Conservation (phyloP, 1,284 basidiomycete species). For the Puccinia novopanici region DNA sequence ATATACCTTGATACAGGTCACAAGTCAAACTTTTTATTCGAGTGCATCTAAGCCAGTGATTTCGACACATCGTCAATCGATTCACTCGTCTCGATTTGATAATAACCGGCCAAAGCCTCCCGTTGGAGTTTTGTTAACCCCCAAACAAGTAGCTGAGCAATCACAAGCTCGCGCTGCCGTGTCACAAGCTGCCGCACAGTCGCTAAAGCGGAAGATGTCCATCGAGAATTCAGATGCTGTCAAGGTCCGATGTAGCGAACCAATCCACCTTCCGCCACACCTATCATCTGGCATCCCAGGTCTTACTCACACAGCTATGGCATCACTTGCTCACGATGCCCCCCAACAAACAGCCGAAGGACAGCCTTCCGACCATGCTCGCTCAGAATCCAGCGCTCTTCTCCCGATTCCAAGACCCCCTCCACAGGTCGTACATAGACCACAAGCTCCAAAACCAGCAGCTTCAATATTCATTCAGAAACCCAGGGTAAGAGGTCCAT, state of each 20-base stretch:
- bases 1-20: slow-evolving; percentile 17
- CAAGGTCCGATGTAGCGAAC: neutral
- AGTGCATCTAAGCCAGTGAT: neutral
- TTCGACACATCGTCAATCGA: neutral
- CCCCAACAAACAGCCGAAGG: neutral
- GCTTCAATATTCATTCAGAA: slow-evolving; percentile 21
- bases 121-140: slow-evolving; percentile 13
- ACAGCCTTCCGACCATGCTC: neutral
- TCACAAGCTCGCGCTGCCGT: slow-evolving; percentile 13
- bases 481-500: slow-evolving; percentile 1
- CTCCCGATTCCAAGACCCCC: neutral
- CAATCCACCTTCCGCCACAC: neutral
- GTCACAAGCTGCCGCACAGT: neutral
- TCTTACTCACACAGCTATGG: neutral
- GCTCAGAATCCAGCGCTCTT: slow-evolving; percentile 3
- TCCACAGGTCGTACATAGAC: neutral
- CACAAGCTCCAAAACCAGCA: neutral
- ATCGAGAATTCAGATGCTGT: neutral
- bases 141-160: slow-evolving; percentile 34
- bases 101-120: neutral
- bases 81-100: neutral
- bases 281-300: neutral
- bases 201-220: slow-evolving; percentile 31
- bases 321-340: neutral
- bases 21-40: slow-evolving; percentile 44